A percentile compares a stretch with the other conserved stretches of the same genome.
Evolutionary conservation across 1,284 basidiomycete genomes (phyloP).

Genomic region (Gomphus bonarii): DNA sequence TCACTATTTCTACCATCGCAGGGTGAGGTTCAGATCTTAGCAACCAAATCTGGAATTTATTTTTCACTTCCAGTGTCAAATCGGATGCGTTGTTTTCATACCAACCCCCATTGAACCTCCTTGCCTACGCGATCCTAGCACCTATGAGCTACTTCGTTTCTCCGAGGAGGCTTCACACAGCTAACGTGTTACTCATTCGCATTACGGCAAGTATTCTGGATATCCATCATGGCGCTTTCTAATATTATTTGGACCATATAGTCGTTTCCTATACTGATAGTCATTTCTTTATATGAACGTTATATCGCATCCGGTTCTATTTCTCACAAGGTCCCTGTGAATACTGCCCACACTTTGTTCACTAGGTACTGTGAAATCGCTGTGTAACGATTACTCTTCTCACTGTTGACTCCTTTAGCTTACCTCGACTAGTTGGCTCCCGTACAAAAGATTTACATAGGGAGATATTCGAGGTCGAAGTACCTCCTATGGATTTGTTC

Average conservation of each 20-base stretch:
- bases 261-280: slow-evolving; percentile 70
- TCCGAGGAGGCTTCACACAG: slow-evolving; percentile 64
- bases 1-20: slow-evolving; percentile 79
- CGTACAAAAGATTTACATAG: slow-evolving; percentile 52
- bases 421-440: slow-evolving; percentile 61
- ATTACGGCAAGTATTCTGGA: slow-evolving; percentile 39
- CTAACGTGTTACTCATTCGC: slow-evolving; percentile 78
- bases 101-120: slow-evolving; percentile 76
- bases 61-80: slow-evolving; percentile 50
- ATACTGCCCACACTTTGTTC: slow-evolving; percentile 46
- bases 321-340: slow-evolving; percentile 39
- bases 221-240: not conserved
- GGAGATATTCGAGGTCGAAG: slow-evolving; percentile 66
- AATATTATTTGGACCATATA: slow-evolving; percentile 19
- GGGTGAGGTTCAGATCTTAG: slow-evolving; percentile 39
- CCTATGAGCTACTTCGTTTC: slow-evolving; percentile 64
- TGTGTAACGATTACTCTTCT: not conserved
- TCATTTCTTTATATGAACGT: slow-evolving; percentile 76
- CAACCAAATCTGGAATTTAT: not conserved
- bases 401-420: slow-evolving; percentile 23
- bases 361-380: slow-evolving; percentile 13
- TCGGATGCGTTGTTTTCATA: slow-evolving; percentile 87
- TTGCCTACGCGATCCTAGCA: slow-evolving; percentile 69
- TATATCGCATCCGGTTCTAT: slow-evolving; percentile 42
- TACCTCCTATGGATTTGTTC: slow-evolving; percentile 32